phyloP scores from a whole-genome alignment of 768 basidiomycete genomes.

The Leccinum longicurvipes region DNA sequence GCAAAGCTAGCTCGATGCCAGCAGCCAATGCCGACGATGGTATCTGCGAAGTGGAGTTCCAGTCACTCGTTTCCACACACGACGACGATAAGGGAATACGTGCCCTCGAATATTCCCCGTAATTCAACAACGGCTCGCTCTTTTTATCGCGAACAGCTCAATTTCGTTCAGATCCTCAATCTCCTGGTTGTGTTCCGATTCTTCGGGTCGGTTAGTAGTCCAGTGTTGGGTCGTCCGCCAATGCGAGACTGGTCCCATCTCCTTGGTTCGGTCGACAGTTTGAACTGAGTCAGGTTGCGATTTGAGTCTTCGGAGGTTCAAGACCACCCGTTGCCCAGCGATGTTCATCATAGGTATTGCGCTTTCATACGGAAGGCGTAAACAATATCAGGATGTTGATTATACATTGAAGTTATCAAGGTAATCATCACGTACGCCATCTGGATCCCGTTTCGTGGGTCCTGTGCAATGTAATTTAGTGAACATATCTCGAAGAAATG shows the following conservation, averaged over 20 bases:
- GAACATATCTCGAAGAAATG: neutral
- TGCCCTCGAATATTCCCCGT: neutral
- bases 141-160: neutral
- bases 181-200: neutral
- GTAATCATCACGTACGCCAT: neutral
- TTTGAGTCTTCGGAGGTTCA: slow-evolving; percentile 11
- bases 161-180: neutral
- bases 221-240: neutral
- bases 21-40: neutral
- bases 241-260: neutral
- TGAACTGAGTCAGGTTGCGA: neutral
- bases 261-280: no score
- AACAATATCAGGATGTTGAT: neutral
- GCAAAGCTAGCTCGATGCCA: no score
- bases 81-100: neutral
- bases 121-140: no score
- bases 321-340: slow-evolving; percentile 15
- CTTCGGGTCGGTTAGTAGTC: neutral
- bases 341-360: slow-evolving; percentile 7
- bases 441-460: neutral
- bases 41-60: neutral
- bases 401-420: neutral
- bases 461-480: neutral
- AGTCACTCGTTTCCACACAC: neutral
- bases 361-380: neutral